A percentile compares a stretch with the other conserved stretches of the same genome.
These are phyloP conservation scores for Schwanniomyces polymorphus DNA, from an alignment of 805 yeast genomes.

Conservation along the genomic window DNA sequence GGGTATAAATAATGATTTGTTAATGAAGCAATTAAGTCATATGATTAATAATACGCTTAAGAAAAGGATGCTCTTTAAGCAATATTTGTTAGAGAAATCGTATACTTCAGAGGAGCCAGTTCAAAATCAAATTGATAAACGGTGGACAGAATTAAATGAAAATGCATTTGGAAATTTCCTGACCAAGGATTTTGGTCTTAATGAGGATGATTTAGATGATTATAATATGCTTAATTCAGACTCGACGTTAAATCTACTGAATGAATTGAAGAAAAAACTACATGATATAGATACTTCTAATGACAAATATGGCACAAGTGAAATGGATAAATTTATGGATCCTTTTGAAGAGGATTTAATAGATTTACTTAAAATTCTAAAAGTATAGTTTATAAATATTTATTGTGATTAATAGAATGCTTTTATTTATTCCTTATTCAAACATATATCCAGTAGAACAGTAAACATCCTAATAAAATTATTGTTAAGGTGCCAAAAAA, in stretches of 20 bases:
- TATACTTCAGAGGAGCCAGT: slow-evolving; percentile 3
- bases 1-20: slow-evolving; percentile 28
- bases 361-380: neutral
- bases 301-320: slow-evolving; percentile 22
- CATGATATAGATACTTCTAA: slow-evolving; percentile 13
- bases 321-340: slow-evolving; percentile 28
- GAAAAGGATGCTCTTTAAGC: slow-evolving; percentile 40
- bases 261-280: slow-evolving; percentile 9
- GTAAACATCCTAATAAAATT: too few species aligned
- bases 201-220: slow-evolving; percentile 42
- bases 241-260: slow-evolving; percentile 11
- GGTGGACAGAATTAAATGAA: slow-evolving; percentile 48
- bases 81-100: slow-evolving; percentile 25
- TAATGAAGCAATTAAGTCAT: slow-evolving; percentile 39
- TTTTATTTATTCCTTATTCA: too few species aligned
- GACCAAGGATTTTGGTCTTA: slow-evolving; percentile 37
- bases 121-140: slow-evolving; percentile 24
- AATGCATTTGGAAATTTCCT: slow-evolving; percentile 23
- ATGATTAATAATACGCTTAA: slow-evolving; percentile 35
- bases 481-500: slow-evolving; percentile 13
- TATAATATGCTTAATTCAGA: slow-evolving; percentile 31
- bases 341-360: slow-evolving; percentile 9
- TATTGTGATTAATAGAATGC: neutral
- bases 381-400: neutral
- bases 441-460: too few species aligned